A percentile compares a stretch with the other conserved stretches of the same genome.
phyloP scores from a whole-genome alignment of 371 early-diverging fungal species.

The Polyrhizophydium stewartii region DNA sequence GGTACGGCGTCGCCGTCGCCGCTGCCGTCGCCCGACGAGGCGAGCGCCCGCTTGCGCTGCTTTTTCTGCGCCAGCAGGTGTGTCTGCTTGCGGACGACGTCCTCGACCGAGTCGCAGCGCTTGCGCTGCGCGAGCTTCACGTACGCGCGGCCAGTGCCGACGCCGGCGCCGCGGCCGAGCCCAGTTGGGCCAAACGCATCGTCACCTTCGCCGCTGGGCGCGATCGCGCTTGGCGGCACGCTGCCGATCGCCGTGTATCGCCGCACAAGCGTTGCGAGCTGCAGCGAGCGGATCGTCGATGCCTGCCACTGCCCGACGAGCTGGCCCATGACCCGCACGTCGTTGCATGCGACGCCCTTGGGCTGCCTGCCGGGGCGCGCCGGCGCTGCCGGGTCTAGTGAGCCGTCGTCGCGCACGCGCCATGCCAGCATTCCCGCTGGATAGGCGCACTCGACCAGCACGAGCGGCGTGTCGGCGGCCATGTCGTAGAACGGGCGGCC shows the following conservation, averaged over 20 bases:
- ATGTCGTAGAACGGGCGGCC: conserved; percentile 76
- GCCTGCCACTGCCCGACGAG: not conserved
- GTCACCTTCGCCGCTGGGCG: no score
- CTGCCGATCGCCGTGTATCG: no score
- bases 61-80: no score
- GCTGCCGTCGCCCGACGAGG: no score
- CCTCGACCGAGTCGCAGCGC: conserved; percentile 4
- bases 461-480: conserved; percentile 84
- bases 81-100: not conserved
- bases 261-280: not conserved
- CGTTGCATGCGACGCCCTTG: not conserved
- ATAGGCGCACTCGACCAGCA: conserved; percentile 86
- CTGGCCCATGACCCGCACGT: not conserved
- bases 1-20: no score
- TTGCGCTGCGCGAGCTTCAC: not conserved
- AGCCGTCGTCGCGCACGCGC: conserved; percentile 7
- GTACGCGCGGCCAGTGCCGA: not conserved
- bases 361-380: not conserved
- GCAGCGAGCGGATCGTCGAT: not conserved
- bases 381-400: not conserved
- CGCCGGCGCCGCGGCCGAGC: not conserved
- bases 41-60: no score
- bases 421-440: conserved; percentile 21
- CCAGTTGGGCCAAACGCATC: not conserved
- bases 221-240: no score